Conservation (phyloP, 768 basidiomycete species). For the Boletus tomentosulus region DNA sequence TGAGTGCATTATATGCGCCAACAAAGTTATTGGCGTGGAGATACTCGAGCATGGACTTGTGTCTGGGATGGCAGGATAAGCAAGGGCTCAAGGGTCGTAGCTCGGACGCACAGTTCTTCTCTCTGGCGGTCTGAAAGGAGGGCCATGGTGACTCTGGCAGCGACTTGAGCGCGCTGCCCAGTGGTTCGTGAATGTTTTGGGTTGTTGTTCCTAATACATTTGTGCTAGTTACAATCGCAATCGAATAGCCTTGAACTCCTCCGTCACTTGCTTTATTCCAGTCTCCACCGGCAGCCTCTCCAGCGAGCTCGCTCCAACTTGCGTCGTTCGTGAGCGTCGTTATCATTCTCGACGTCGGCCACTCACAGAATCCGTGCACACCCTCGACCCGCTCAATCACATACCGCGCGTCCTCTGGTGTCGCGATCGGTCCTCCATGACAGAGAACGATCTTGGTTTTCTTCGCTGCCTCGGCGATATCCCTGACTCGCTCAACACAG, state of each 20-base stretch:
- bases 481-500: conserved; percentile 17
- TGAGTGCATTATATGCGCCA: conserved; percentile 58
- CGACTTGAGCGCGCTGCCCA: neutral
- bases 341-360: neutral
- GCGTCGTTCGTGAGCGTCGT: neutral
- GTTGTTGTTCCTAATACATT: conserved; percentile 20
- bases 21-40: conserved; percentile 62
- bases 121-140: conserved; percentile 44
- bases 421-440: neutral
- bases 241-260: neutral
- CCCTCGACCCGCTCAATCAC: neutral
- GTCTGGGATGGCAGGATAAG: conserved; percentile 39
- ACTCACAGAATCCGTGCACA: conserved; percentile 19
- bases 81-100: conserved; percentile 4
- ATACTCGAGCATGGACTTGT: conserved; percentile 81
- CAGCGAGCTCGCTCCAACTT: neutral
- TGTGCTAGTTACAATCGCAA: neutral
- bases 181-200: conserved; percentile 27
- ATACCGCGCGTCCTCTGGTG: neutral
- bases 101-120: conserved; percentile 42
- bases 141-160: conserved; percentile 31
- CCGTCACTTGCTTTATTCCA: neutral
- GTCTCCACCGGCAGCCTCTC: neutral
- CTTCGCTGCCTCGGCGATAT: conserved; percentile 16
- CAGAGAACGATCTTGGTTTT: neutral